Base-by-base conservation (phyloP, 305 asterid species). In the Ilex paraguariensis region DNA sequence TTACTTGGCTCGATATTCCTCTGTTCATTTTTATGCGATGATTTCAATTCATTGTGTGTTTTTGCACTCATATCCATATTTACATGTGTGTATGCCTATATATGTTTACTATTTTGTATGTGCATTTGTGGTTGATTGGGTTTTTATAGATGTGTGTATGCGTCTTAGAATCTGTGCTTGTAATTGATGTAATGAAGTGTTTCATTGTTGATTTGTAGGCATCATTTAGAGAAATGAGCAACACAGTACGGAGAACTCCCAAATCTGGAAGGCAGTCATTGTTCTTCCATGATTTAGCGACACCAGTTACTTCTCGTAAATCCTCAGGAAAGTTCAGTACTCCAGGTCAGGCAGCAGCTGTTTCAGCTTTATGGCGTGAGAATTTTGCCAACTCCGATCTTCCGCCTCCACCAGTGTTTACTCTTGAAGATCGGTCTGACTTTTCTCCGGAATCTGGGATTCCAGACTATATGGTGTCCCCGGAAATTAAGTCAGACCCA, bases 291-390 rank as follows among this genome's bases (percentile, higher is more conserved):
- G 99, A 90, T 78, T 81, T 93, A 76, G 89, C 95, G 14, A 74
- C 97, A 0, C 99, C 99, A 0, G 79, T 90, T 10, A 75, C 99
- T 15, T 80, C 95, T 8, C 75, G 90, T 46, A 83, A 84, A 50
- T 76, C 95, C 5, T 85, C 86, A 13, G 91, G 87, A 2, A 93
- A 85, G 67, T 84, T 80, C 66, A 33, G 86, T 0, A 90, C 94
- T 46, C 85, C 95, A 0, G 97, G 96, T 36, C 96, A 90, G 75
- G 96, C 95, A 40, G 99, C 97, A 2, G 95, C 97, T 10, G 99
- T 90, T 53, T 93, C 97, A 2, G 95, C 99, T 42, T 75, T 93
- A 33, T 86, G 97, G 97, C 95, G 92, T 49, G 99, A 93, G 75
- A 90, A 88, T 79, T 87, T 87, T 36, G 70, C 93, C 63, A 83